Evolutionary conservation across 352 stramenopile species (phyloP).

Genomic region (Plasmopara muralis): DNA sequence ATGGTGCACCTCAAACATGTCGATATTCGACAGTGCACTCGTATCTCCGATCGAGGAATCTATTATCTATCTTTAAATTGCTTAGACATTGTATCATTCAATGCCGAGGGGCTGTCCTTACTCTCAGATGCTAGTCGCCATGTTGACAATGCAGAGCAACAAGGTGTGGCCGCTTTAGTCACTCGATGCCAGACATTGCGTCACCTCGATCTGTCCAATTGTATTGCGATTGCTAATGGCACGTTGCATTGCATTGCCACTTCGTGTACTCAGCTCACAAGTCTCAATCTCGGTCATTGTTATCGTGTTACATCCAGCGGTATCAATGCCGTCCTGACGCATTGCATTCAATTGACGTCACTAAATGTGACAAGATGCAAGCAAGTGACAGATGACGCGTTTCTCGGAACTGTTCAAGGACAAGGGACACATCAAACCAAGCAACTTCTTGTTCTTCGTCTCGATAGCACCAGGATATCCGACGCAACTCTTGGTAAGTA

Average conservation of each 20-base stretch:
- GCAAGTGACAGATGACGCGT: constrained; percentile 40
- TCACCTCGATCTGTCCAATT: constrained; percentile 51
- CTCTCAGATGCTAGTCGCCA: constrained; percentile 23
- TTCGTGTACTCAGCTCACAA: constrained; percentile 15
- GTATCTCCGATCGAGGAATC: constrained; percentile 52
- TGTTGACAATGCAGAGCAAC: constrained; percentile 8
- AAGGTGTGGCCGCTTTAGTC: constrained; percentile 36
- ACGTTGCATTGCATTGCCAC: constrained; percentile 17
- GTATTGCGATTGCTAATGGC: constrained; percentile 35
- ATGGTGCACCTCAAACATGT: constrained; percentile 50
- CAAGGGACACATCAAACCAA: constrained; percentile 1
- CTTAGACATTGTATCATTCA: constrained; percentile 35
- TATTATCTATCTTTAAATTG: constrained; percentile 42
- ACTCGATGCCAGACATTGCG: constrained; percentile 27
- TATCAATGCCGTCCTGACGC: constrained; percentile 17
- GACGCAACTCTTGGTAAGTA: constrained; percentile 34
- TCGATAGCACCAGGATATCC: constrained; percentile 33
- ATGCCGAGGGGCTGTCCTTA: constrained; percentile 35
- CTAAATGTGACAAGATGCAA: constrained; percentile 24
- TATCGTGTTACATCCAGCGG: constrained; percentile 21
- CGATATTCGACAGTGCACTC: constrained; percentile 36
- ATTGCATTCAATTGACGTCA: constrained; percentile 21
- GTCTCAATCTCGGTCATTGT: constrained; percentile 24
- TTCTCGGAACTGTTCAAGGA: constrained; percentile 6
- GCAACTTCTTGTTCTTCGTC: constrained; percentile 31